A percentile compares a stretch with the other conserved stretches of the same genome.
phyloP scores from a whole-genome alignment of 768 basidiomycete species.

The Rhizopogon rudus region DNA sequence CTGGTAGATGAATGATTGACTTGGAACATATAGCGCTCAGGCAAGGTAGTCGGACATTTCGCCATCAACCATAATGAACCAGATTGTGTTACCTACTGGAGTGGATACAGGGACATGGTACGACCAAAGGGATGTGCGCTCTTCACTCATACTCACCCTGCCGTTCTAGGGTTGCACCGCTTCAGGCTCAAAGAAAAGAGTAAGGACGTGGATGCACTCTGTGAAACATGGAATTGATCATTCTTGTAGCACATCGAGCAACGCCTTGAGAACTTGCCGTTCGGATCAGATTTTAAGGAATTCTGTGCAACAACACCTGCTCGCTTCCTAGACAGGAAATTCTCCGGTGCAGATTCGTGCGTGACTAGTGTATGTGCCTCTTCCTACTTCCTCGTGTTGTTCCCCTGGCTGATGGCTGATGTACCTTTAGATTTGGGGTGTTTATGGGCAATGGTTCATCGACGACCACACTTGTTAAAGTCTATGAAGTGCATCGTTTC shows the following conservation, averaged over 20 bases:
- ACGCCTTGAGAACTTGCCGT: conserved; percentile 20
- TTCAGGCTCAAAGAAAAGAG: conserved; percentile 18
- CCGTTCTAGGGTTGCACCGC: conserved; percentile 17
- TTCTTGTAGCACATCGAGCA: conserved; percentile 20
- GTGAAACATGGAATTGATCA: background rate
- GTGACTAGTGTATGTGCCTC: background rate
- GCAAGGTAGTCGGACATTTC: conserved; percentile 23
- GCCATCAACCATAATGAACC: conserved; percentile 21
- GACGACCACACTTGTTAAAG: conserved; percentile 1
- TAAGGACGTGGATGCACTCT: background rate
- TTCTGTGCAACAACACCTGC: conserved; percentile 31
- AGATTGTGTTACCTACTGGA: conserved; percentile 21
- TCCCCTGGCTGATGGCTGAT: background rate
- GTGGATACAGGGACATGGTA: conserved; percentile 21
- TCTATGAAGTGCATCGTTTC: background rate
- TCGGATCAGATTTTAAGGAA: conserved; percentile 22
- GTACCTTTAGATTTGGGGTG: background rate
- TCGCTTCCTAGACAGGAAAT: conserved; percentile 17
- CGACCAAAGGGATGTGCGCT: background rate
- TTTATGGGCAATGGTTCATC: conserved; percentile 11
- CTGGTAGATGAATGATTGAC: background rate
- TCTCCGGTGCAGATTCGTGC: conserved; percentile 11
- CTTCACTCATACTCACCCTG: background rate
- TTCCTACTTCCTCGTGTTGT: background rate
- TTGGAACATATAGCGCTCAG: conserved; percentile 7